These are phyloP conservation scores for Monosporascus sp. DNA, from an alignment of 2,329 filamentous ascomycete genomes.

Conservation along the genomic window DNA sequence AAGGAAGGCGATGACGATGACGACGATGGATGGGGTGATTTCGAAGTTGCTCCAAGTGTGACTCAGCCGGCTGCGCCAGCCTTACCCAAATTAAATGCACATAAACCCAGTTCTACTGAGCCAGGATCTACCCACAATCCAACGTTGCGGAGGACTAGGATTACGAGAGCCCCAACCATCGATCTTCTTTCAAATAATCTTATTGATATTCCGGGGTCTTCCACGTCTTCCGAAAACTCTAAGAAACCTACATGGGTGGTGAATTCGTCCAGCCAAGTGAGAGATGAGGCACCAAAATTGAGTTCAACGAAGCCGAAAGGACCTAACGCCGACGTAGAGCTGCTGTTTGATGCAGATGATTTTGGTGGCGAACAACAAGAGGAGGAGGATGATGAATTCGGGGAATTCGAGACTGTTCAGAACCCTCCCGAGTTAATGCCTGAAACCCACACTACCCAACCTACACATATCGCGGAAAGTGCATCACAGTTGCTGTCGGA, in stretches of 20 bases:
- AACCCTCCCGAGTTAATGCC: conserved; percentile 32
- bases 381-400: conserved; percentile 53
- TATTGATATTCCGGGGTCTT: conserved; percentile 28
- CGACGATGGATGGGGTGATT: conserved; percentile 64
- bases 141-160: conserved; percentile 19
- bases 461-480: conserved; percentile 21
- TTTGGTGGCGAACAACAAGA: conserved; percentile 37
- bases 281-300: conserved; percentile 3
- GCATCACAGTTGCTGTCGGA: conserved; percentile 29
- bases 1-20: conserved; percentile 39
- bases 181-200: conserved; percentile 50
- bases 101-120: not conserved
- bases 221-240: conserved; percentile 5
- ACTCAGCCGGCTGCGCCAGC: conserved; percentile 12
- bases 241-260: conserved; percentile 7
- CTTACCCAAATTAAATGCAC: not conserved
- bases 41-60: conserved; percentile 49
- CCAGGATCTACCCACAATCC: conserved; percentile 1
- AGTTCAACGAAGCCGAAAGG: conserved; percentile 11
- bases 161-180: conserved; percentile 44
- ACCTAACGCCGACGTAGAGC: conserved; percentile 36
- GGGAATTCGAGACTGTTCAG: conserved; percentile 51
- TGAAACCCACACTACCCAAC: conserved; percentile 26
- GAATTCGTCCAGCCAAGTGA: conserved; percentile 4
- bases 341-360: conserved; percentile 63